phyloP scores from a whole-genome alignment of 495 filamentous ascomycete species.

The Penicillium antarcticum region DNA sequence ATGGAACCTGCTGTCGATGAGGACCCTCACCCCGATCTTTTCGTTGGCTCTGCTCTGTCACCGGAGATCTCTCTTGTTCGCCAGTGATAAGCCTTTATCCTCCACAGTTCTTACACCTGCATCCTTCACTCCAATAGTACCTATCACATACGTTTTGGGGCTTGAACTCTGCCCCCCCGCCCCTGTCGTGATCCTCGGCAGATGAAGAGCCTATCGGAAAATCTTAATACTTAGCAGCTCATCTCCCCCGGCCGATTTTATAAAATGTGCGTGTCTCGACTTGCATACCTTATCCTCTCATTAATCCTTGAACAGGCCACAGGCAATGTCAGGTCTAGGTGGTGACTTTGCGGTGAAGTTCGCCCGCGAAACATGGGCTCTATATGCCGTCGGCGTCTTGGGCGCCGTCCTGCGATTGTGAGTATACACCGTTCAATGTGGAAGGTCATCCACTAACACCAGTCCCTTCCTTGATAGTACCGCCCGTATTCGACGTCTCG shows the following conservation, averaged over 20 bases:
- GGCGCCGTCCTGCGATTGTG: slow-evolving; percentile 43
- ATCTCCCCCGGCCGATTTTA: slow-evolving; percentile 4
- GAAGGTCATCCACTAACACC: background rate
- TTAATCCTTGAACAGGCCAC: slow-evolving; percentile 13
- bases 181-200: slow-evolving; percentile 13
- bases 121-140: slow-evolving; percentile 8
- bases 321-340: slow-evolving; percentile 34
- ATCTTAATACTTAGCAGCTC: slow-evolving; percentile 11
- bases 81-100: slow-evolving; percentile 14
- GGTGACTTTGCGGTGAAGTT: slow-evolving; percentile 33
- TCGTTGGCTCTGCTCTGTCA: slow-evolving; percentile 16
- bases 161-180: slow-evolving; percentile 11
- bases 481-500: slow-evolving; percentile 47
- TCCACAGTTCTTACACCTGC: slow-evolving; percentile 1
- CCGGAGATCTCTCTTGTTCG: slow-evolving; percentile 6
- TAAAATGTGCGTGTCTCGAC: slow-evolving; percentile 19
- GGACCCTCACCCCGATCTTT: background rate
- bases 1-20: slow-evolving; percentile 11
- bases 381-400: slow-evolving; percentile 45
- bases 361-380: slow-evolving; percentile 43
- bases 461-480: slow-evolving; percentile 23
- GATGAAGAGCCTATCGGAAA: slow-evolving; percentile 15
- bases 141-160: slow-evolving; percentile 9
- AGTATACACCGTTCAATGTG: slow-evolving; percentile 14
- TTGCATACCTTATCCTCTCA: slow-evolving; percentile 6